Evolutionary conservation across 148 eudicot genomes (phyloP), one percentile per base, ranked within the genome.

Genomic region (Dianthus caryophyllus): DNA sequence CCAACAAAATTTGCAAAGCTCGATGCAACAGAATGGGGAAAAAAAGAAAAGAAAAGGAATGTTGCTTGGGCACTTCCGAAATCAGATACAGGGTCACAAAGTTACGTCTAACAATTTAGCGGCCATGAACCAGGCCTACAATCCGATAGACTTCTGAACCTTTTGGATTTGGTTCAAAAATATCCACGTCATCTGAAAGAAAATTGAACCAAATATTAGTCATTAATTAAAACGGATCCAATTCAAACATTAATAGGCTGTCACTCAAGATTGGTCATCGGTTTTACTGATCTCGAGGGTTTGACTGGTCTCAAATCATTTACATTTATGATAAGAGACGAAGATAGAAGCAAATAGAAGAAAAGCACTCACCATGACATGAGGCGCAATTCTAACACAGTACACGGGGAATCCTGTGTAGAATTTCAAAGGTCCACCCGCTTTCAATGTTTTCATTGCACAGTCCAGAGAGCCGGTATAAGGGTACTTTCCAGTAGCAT

Each of bases 341-440:
- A 20, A 9, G 27, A 39, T 12, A 44, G 18, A 50, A 60, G n/a
- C 53, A 54, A 46, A 60, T 21, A 57, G 27, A n/a, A 43, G 47
- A 54, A 16, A 63, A 73, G 73, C 15, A 47, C 47, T 64, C 65
- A 79, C 85, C 85, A 82, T 82, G 77, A 76, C 83, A 49, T 79
- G 80, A 30, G 83, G 85, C 61, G 81, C 85, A n/a, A 79, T 82
- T 56, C 85, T 74, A 54, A 79, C 70, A 74, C 76, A 82, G 61
- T 82, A 79, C 39, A 82, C 80, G 7, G 83, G 85, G 46, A 82
- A 79, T 21, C 85, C 85, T 1, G 78, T 76, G 65, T 79, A 82
- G 76, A 82, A 79, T 38, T 76, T 79, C 44, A 82, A 47, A 68
- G 85, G 83, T 41, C 85, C 85, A 14, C 81, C 79, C 9, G 83